Base-by-base conservation (phyloP, 257 asterid species). In the Leptodermis oblonga region DNA sequence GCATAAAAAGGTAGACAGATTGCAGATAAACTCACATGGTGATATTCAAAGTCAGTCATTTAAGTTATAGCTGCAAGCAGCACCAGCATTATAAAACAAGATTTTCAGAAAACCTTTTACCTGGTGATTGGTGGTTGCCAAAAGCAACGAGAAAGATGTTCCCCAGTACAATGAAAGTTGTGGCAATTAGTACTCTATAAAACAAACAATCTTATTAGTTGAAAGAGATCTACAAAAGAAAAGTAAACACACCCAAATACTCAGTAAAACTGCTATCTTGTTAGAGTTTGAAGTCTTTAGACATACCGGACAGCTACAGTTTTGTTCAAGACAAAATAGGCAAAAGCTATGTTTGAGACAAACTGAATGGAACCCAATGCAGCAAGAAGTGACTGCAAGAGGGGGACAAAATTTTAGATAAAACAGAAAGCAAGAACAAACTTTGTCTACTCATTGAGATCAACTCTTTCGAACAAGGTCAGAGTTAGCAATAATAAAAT, bases 101-200 rank as follows among this genome's bases (percentile, higher is more conserved):
- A 67, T 41, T 20, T 26, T 80, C 77, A 30, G 49, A 10, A 39
- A 73, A 75, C 56, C 74, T 42, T 56, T 61, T 82, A 92, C 98
- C 97, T 75, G 98, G 98, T 65, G 98, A 92, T 65, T 92, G 98
- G 85, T 92, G 98, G 86, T 92, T 90, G 39, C 98, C 98, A 72
- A 92, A 92, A 75, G 98, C 98, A 78, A 92, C 98, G 63, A 92
- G 96, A 86, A 92, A 90, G 79, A 90, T 83, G 82, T 92, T 92
- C 70, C 98, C 98, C 33, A 92, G 88, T 73, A 92, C 98, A 82
- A 92, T 87, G 79, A 92, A 92, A 74, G 96, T 88, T 31, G 98
- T 92, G 67, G 98, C 98, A 69, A 88, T 80, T 70, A 88, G 87
- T 68, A 92, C 96, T 58, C 98, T 92, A 88, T 67, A 75, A 70